These are phyloP conservation scores for Alternaria sp. DNA, from an alignment of 2,329 filamentous ascomycete genomes.

Conservation along the genomic window DNA sequence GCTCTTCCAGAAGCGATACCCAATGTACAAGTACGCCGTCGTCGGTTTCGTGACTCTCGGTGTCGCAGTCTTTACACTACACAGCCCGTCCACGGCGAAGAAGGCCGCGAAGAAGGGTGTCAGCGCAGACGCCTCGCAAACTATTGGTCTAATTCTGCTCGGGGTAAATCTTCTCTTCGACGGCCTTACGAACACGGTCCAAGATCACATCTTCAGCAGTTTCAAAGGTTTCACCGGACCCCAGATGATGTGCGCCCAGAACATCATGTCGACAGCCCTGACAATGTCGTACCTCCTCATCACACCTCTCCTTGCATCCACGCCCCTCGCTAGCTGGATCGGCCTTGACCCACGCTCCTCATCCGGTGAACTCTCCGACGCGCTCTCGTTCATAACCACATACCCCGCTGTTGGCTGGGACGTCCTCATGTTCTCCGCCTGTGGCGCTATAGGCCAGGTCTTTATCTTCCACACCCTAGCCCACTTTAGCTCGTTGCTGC, in stretches of 20 bases:
- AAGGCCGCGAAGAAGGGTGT: constrained; percentile 54
- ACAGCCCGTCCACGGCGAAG: constrained; percentile 61
- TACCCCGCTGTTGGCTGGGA: constrained; percentile 86
- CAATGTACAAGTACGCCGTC: constrained; percentile 94
- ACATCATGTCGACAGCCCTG: constrained; percentile 80
- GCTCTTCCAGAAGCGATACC: constrained; percentile 86
- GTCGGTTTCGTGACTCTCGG: constrained; percentile 89
- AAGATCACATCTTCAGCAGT: constrained; percentile 85
- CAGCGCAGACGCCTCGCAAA: constrained; percentile 66
- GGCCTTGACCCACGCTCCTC: constrained; percentile 44
- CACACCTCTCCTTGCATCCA: constrained; percentile 79
- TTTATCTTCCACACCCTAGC: constrained; percentile 96
- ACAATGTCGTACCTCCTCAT: constrained; percentile 78
- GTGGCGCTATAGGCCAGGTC: constrained; percentile 90
- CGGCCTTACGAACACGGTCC: constrained; percentile 92
- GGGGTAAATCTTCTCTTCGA: constrained; percentile 93
- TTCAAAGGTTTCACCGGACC: constrained; percentile 86
- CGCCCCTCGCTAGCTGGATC: constrained; percentile 49
- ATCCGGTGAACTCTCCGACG: constrained; percentile 75
- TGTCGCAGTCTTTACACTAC: constrained; percentile 93
- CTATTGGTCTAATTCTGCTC: constrained; percentile 83
- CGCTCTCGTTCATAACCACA: constrained; percentile 77
- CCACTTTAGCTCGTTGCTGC: constrained; percentile 85
- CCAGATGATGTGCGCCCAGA: constrained; percentile 99
- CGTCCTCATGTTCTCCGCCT: constrained; percentile 86